Evolutionary conservation across 1,139 yeast genomes (phyloP), one percentile per base, ranked within the genome.

Genomic region (Saccharomyces hybrid): DNA sequence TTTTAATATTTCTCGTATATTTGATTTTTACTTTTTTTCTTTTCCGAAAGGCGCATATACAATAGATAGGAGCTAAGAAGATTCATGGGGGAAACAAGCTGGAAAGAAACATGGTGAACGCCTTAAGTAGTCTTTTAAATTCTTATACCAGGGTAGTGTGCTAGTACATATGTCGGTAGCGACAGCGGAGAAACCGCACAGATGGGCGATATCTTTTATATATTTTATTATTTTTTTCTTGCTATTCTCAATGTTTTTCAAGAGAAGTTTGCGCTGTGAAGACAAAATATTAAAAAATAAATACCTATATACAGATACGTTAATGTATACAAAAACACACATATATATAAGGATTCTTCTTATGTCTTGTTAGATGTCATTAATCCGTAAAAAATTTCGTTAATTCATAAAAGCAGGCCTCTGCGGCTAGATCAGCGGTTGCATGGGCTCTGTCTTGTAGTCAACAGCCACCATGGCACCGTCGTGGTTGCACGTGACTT

Each of bases 401-500:
- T 34, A 34, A 34, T 3, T 34, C 42, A 34, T 34, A 34, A 38
- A 38, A 16, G n/a, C 12, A 16, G 42, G 3, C 11, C 8, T 19
- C n/a, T 12, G 19, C 26, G 19, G n/a, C 11, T 16, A 38, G n/a
- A 38, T 38, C 7, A 38, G 44, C 8, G 44, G 26, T 24, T 38
- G 44, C 24, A 63, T 24, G 51, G 75, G 73, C 8, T 60, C 55
- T 16, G 85, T 78, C 65, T 68, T 74, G 65, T 81, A 82, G 61
- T 79, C 82, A 29, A 83, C 82, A 60, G 80, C 84, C 54, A 83
- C 83, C 72, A 79, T 65, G 19, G 88, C 84, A 64, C 77, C 79
- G 60, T 80, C 80, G 60, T 81, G 81, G 65, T 79, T 79, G 66
- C 86, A 81, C 60, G 75, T 76, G 53, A 82, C 82, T 54, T 75